These are phyloP conservation scores for Debaryomyces prosopidis DNA, from an alignment of 805 yeast species.

Conservation along the genomic window DNA sequence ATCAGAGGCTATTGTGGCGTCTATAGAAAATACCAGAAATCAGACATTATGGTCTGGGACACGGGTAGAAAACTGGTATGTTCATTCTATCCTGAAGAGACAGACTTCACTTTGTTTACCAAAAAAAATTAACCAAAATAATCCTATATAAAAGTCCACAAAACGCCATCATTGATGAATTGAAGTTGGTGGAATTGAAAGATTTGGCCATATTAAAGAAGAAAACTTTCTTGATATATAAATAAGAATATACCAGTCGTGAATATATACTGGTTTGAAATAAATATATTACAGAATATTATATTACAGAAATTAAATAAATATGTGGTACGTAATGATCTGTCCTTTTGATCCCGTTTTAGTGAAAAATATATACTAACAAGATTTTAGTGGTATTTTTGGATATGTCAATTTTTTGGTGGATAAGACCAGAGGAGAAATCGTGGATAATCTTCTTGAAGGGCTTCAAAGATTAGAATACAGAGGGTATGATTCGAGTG, in stretches of 20 bases:
- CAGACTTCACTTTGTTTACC: slow-evolving; percentile 3
- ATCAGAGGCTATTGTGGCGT: no score
- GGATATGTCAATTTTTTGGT: slow-evolving; percentile 96
- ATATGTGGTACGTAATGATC: slow-evolving; percentile 12
- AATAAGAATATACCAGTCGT: not conserved
- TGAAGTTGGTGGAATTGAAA: not conserved
- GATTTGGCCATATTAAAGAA: not conserved
- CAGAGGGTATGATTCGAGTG: slow-evolving; percentile 98
- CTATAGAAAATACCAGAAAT: no score
- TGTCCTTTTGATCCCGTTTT: not conserved
- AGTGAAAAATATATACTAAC: not conserved
- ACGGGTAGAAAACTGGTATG: no score
- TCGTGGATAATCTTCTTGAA: slow-evolving; percentile 83
- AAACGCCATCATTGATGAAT: slow-evolving; percentile 2
- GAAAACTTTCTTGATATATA: not conserved
- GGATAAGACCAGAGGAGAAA: slow-evolving; percentile 89
- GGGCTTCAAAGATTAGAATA: slow-evolving; percentile 87
- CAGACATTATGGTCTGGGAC: no score
- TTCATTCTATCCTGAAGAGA: not conserved
- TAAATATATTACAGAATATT: no score
- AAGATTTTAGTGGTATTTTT: slow-evolving; percentile 76
- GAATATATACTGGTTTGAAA: no score
- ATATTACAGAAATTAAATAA: not conserved
- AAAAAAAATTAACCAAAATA: not conserved
- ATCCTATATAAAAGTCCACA: slow-evolving; percentile 3